Conservation (phyloP, 2,329 filamentous ascomycete genomes). For the Graphilbum ipis-grandicollis region DNA sequence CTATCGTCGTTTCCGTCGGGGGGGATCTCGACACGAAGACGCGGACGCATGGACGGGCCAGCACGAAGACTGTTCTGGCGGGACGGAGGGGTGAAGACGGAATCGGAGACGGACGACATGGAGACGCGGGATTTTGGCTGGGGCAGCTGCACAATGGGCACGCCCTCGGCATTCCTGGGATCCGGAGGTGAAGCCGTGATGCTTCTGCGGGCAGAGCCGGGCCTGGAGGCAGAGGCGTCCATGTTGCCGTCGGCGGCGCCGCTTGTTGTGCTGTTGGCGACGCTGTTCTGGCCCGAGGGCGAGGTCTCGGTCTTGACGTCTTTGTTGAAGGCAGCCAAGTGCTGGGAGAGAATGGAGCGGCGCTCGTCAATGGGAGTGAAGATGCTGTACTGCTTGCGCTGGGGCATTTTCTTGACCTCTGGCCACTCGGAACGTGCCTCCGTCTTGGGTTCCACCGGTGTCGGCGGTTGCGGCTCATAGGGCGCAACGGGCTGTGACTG, state of each 20-base stretch:
- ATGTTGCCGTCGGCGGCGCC: slow-evolving; percentile 10
- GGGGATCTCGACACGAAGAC: slow-evolving; percentile 86
- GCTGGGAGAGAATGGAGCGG: slow-evolving; percentile 71
- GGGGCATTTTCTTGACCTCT: slow-evolving; percentile 46
- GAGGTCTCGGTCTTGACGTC: slow-evolving; percentile 26
- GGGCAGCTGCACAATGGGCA: slow-evolving; percentile 18
- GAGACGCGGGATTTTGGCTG: slow-evolving; percentile 29
- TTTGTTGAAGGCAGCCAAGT: slow-evolving; percentile 51
- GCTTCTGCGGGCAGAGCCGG: slow-evolving; percentile 11
- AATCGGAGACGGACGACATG: slow-evolving; percentile 48
- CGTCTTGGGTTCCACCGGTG: slow-evolving; percentile 20
- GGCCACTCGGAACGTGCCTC: slow-evolving; percentile 14
- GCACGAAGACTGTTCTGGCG: slow-evolving; percentile 61
- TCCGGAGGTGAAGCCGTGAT: slow-evolving; percentile 36
- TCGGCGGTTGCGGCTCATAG: slow-evolving; percentile 33
- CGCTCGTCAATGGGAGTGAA: slow-evolving; percentile 96
- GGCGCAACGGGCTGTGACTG: slow-evolving; percentile 3
- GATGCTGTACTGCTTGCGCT: slow-evolving; percentile 76
- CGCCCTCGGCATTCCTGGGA: slow-evolving; percentile 30
- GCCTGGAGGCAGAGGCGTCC: slow-evolving; percentile 34
- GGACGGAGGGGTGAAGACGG: slow-evolving; percentile 49
- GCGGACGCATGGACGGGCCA: slow-evolving; percentile 51
- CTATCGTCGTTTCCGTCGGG: slow-evolving; percentile 71
- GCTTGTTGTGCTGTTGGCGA: slow-evolving; percentile 11
- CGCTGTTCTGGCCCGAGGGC: not conserved